Evolutionary conservation across 2,329 filamentous ascomycete genomes (phyloP).

Genomic region (Trichophyton verrucosum): DNA sequence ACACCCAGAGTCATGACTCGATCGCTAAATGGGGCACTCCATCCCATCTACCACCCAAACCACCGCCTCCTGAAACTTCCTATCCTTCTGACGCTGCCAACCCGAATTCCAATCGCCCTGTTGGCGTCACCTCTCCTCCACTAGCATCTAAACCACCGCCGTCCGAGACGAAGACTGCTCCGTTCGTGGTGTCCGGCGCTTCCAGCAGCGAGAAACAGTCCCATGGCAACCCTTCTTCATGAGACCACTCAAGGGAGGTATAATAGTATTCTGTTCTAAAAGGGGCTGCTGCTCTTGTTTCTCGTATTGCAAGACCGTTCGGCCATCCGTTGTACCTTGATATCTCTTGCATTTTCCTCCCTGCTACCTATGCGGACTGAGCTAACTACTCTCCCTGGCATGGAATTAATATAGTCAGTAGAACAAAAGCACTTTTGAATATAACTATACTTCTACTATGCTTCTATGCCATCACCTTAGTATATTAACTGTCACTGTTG

Average conservation of each 20-base stretch:
- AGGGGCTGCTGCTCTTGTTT: too few species aligned
- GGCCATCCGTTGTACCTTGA: neutral
- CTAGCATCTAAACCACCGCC: slow-evolving; percentile 15
- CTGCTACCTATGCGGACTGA: neutral
- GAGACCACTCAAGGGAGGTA: too few species aligned
- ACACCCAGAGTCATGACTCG: slow-evolving; percentile 26
- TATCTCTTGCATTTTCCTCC: neutral
- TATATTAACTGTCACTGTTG: neutral
- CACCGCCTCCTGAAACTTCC: slow-evolving; percentile 36
- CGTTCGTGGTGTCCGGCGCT: slow-evolving; percentile 30
- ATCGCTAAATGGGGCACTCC: slow-evolving; percentile 41
- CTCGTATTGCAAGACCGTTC: too few species aligned
- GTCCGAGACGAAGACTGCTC: slow-evolving; percentile 21
- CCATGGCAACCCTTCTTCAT: neutral
- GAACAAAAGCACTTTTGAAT: neutral
- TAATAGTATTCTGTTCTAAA: too few species aligned
- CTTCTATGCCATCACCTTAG: too few species aligned
- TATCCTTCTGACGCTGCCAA: slow-evolving; percentile 31
- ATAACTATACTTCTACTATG: too few species aligned
- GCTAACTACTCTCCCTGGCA: neutral
- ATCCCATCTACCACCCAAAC: slow-evolving; percentile 38
- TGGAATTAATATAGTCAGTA: neutral
- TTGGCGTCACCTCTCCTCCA: slow-evolving; percentile 11
- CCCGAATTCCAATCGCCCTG: slow-evolving; percentile 11
- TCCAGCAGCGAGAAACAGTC: slow-evolving; percentile 16